Conservation (phyloP, 2,329 filamentous ascomycete species). For the Dryadomyces quercivorus region DNA sequence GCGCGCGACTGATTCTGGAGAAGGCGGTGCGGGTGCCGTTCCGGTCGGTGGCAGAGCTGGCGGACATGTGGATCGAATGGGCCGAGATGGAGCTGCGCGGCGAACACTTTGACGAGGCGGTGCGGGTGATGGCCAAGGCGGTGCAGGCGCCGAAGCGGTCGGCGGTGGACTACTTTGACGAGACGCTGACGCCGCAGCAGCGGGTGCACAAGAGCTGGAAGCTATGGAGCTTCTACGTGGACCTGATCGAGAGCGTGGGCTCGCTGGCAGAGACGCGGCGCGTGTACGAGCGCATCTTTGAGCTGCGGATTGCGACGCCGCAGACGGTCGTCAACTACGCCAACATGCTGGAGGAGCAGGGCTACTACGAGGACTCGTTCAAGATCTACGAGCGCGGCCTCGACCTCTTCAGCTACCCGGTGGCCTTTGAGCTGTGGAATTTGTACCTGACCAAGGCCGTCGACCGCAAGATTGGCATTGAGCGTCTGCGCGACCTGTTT, state of each 20-base stretch:
- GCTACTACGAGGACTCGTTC: conserved; percentile 95
- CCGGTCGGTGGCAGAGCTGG: conserved; percentile 92
- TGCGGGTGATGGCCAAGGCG: conserved; percentile 93
- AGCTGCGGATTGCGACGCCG: conserved; percentile 92
- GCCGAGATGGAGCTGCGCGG: conserved; percentile 94
- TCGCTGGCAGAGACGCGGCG: conserved; percentile 85
- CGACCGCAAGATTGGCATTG: conserved; percentile 89
- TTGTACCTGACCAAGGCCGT: conserved; percentile 95
- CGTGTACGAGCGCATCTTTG: conserved; percentile 95
- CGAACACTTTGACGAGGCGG: conserved; percentile 89
- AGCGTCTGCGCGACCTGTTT: conserved; percentile 85
- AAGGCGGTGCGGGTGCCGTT: conserved; percentile 97
- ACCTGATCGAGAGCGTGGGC: conserved; percentile 88
- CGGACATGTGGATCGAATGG: conserved; percentile 99
- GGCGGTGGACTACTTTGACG: conserved; percentile 99
- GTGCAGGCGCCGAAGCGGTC: conserved; percentile 94
- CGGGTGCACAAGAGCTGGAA: conserved; percentile 99
- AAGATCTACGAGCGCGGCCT: conserved; percentile 93
- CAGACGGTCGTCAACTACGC: conserved; percentile 98
- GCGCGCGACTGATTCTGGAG: conserved; percentile 86
- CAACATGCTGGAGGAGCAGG: conserved; percentile 84
- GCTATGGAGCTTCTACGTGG: conserved; percentile 97
- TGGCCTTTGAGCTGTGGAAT: conserved; percentile 98
- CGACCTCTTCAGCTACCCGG: conserved; percentile 96
- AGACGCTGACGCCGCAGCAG: conserved; percentile 85